Conservation (phyloP, 768 basidiomycete genomes). For the Tricholoma bakamatsutake region DNA sequence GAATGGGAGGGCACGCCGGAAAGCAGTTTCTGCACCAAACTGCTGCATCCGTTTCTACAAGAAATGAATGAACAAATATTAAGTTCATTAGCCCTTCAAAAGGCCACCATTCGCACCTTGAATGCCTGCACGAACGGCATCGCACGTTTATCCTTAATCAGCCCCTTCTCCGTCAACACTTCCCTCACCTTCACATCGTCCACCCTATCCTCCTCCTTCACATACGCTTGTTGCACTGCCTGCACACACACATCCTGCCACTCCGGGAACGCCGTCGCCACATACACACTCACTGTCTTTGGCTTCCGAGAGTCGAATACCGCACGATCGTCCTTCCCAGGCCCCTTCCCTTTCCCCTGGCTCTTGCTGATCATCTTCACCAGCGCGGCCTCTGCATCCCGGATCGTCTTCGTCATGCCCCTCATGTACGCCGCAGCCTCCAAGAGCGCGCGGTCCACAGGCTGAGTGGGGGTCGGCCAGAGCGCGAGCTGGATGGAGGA, state of each 20-base stretch:
- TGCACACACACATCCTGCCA: conserved; percentile 89
- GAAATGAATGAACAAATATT: not conserved
- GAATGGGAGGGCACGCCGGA: conserved; percentile 80
- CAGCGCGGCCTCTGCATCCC: conserved; percentile 78
- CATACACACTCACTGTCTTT: conserved; percentile 84
- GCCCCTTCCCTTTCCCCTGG: conserved; percentile 50
- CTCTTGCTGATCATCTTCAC: conserved; percentile 77
- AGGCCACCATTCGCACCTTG: conserved; percentile 54
- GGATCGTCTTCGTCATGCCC: conserved; percentile 82
- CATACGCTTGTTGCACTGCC: conserved; percentile 65
- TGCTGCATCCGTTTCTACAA: conserved; percentile 75
- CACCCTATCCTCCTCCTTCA: conserved; percentile 51
- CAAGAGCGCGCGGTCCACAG: conserved; percentile 60
- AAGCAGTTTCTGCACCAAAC: conserved; percentile 68
- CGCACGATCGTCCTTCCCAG: conserved; percentile 28
- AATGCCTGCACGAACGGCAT: conserved; percentile 95
- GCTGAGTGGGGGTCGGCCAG: conserved; percentile 67
- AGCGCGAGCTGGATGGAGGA: conserved; percentile 75
- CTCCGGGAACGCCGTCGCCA: conserved; percentile 84
- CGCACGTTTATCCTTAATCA: conserved; percentile 92
- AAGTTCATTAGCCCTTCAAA: conserved; percentile 48
- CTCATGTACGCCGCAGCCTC: conserved; percentile 86
- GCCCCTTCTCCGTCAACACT: conserved; percentile 57
- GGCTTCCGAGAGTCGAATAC: conserved; percentile 81
- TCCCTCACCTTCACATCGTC: conserved; percentile 79